Conservation (phyloP, 2,329 filamentous ascomycete species). For the Diaporthe ampelina region DNA sequence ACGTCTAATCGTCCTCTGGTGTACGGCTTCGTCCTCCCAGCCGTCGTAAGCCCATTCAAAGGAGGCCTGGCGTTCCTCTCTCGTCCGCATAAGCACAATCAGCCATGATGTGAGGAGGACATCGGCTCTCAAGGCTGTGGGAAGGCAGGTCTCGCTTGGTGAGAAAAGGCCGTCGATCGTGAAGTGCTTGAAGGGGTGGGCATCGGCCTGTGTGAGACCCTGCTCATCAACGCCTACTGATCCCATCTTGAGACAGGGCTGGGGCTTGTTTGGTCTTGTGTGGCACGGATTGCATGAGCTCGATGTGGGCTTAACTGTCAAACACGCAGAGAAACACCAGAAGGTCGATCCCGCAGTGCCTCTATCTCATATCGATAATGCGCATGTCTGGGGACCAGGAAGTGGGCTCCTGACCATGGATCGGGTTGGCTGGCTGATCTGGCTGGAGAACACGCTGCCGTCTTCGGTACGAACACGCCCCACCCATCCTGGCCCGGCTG, state of each 20-base stretch:
- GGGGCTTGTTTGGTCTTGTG: background rate
- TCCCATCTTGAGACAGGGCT: constrained; percentile 26
- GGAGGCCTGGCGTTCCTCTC: constrained; percentile 53
- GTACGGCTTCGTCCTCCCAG: constrained; percentile 38
- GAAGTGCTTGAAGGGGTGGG: constrained; percentile 46
- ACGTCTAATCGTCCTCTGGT: constrained; percentile 42
- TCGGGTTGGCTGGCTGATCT: background rate
- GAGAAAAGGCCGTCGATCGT: constrained; percentile 47
- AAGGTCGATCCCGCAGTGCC: background rate
- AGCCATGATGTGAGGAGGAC: constrained; percentile 60
- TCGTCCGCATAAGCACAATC: constrained; percentile 57
- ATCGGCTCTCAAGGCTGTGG: constrained; percentile 56
- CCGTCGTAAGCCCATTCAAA: constrained; percentile 57
- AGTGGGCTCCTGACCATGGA: background rate
- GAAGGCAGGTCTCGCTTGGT: constrained; percentile 45
- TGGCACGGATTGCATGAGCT: constrained; percentile 3
- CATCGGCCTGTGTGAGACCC: constrained; percentile 14
- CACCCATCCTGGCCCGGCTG: background rate
- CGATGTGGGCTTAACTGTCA: background rate
- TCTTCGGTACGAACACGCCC: background rate
- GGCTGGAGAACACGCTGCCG: background rate
- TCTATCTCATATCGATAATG: constrained; percentile 21
- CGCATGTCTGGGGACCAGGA: background rate
- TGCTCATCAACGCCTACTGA: constrained; percentile 34
- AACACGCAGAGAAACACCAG: constrained; percentile 18